phyloP scores from a whole-genome alignment of 306 rosid genomes.

The Dalbergia cultrata region DNA sequence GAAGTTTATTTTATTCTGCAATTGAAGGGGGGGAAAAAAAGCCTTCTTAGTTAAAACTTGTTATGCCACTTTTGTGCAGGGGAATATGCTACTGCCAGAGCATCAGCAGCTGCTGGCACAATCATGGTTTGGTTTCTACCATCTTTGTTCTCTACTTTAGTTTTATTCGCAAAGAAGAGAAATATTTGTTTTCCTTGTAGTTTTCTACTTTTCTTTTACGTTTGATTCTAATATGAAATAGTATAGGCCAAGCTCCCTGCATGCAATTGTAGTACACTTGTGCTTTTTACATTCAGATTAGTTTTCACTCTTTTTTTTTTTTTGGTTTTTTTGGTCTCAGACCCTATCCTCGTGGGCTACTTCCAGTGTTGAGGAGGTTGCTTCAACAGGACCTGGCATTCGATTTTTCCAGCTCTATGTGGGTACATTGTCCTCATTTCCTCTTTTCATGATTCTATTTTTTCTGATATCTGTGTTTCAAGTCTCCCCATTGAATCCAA shows the following conservation, averaged over 20 bases:
- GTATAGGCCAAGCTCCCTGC: slow-evolving; percentile 20
- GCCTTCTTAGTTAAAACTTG: slow-evolving; percentile 21
- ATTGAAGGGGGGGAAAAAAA: background rate
- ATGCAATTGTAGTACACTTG: slow-evolving; percentile 17
- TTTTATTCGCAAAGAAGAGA: slow-evolving; percentile 20
- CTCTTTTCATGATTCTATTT: slow-evolving; percentile 22
- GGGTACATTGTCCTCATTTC: slow-evolving; percentile 33
- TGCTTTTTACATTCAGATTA: background rate
- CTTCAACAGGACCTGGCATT: slow-evolving; percentile 97
- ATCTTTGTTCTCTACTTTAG: slow-evolving; percentile 4
- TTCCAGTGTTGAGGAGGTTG: slow-evolving; percentile 96
- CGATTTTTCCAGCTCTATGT: slow-evolving; percentile 96
- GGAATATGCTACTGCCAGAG: slow-evolving; percentile 91
- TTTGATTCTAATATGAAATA: slow-evolving; percentile 21
- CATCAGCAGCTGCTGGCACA: slow-evolving; percentile 90
- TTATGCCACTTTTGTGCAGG: slow-evolving; percentile 63
- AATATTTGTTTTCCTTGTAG: background rate
- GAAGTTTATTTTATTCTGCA: background rate
- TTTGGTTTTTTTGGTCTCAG: slow-evolving; percentile 54
- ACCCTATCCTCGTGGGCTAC: slow-evolving; percentile 96
- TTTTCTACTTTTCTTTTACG: slow-evolving; percentile 22
- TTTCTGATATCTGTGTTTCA: slow-evolving; percentile 6
- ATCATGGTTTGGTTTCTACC: slow-evolving; percentile 74
- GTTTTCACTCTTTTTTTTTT: slow-evolving; percentile 29
- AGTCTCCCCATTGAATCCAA: background rate